Evolutionary conservation across 78 protist species (phyloP).

Genomic region (Chrysochromulina parva): DNA sequence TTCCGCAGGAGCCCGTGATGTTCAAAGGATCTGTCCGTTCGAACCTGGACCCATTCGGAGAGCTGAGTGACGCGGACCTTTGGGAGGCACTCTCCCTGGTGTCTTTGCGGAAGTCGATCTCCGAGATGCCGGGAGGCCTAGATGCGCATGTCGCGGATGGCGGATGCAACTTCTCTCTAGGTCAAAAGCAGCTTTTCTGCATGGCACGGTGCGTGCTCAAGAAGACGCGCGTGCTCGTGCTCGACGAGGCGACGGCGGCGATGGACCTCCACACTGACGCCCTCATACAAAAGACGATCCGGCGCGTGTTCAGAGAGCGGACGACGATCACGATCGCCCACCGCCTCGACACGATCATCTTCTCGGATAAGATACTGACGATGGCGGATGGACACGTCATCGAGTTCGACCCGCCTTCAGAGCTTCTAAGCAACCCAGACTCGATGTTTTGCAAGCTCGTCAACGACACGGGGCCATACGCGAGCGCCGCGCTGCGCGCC

Average conservation of each 20-base stretch:
- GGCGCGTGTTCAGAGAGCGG: slow-evolving; percentile 55
- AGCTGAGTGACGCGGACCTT: slow-evolving; percentile 52
- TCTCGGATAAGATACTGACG: too few species aligned
- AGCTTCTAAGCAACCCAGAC: background rate
- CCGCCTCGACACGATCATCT: too few species aligned
- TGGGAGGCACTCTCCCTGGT: slow-evolving; percentile 6
- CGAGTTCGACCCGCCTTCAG: slow-evolving; percentile 24
- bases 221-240: background rate
- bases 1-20: slow-evolving; percentile 90
- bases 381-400: slow-evolving; percentile 41
- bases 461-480: too few species aligned
- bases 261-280: slow-evolving; percentile 26
- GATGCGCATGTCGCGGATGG: background rate
- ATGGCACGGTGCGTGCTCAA: slow-evolving; percentile 80
- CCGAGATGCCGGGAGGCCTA: background rate
- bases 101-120: background rate
- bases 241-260: too few species aligned
- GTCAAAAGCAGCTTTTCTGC: slow-evolving; percentile 88
- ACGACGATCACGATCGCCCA: too few species aligned
- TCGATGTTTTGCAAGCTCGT: background rate
- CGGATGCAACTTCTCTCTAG: slow-evolving; percentile 76
- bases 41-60: slow-evolving; percentile 85
- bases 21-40: slow-evolving; percentile 81
- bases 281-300: slow-evolving; percentile 21
- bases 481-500: too few species aligned